phyloP scores from a whole-genome alignment of 2,329 filamentous ascomycete species.

The Exophiala phaeomuriformis region DNA sequence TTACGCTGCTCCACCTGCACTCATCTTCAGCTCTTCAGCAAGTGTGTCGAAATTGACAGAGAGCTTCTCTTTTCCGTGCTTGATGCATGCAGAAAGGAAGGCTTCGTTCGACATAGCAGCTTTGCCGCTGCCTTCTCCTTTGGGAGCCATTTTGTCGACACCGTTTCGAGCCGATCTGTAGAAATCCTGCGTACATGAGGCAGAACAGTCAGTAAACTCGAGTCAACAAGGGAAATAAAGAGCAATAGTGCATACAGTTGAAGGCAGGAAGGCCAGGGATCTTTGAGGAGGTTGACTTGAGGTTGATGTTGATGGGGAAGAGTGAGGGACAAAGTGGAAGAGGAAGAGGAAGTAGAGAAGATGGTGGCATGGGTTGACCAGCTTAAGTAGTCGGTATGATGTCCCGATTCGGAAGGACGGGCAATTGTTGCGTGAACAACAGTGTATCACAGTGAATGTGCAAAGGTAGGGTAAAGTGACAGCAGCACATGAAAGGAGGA shows the following conservation, averaged over 20 bases:
- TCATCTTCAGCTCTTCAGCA: conserved; percentile 20
- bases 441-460: background rate
- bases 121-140: conserved; percentile 5
- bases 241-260: background rate
- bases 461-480: background rate
- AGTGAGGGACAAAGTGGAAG: background rate
- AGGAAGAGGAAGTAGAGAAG: background rate
- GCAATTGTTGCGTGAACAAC: background rate
- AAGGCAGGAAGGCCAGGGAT: background rate
- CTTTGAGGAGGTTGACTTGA: background rate
- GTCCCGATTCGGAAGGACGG: background rate
- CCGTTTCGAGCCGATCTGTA: background rate
- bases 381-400: background rate
- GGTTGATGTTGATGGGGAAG: background rate
- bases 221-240: too few species aligned
- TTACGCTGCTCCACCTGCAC: conserved; percentile 25
- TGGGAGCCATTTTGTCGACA: conserved; percentile 10
- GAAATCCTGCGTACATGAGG: background rate
- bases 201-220: background rate
- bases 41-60: conserved; percentile 20
- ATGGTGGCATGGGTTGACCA: background rate
- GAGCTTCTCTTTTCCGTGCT: conserved; percentile 20
- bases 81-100: conserved; percentile 24
- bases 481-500: background rate
- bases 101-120: conserved; percentile 6